Base-by-base conservation (phyloP, 441 rosid genomes). In the Francoa sonchifolia region DNA sequence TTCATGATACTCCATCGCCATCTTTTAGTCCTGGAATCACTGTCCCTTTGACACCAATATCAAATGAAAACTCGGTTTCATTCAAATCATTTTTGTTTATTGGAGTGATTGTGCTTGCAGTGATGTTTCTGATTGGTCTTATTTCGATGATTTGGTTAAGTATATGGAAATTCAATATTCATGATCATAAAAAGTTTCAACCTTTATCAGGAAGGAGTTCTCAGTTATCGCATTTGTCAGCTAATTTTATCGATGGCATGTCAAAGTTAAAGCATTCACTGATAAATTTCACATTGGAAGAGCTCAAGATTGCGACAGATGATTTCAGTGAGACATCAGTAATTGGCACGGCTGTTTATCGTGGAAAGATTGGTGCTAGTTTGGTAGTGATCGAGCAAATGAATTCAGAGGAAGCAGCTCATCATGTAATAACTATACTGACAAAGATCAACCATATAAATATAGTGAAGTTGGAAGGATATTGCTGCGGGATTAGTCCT, bases 191-290 rank as follows among this genome's bases (percentile, higher is more conserved):
- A 25, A 57, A 45, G 35, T 65, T 56, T 17, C 48, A 44, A 28
- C 33, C 52, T 26, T 40, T 52, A 17, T 8, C 66, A 17, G 20
- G 44, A 9, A 52, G 51, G 25, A 56, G 33, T 13, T 44, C 53
- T 7, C 16, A 19, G 11, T 54, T 57, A 33, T 34, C 62, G 22
- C 59, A 55, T 12, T 34, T 59, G 19, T 48, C 63, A 6, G 51
- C 56, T 10, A 57, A 48, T 38, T 55, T 59, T 35, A 62, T 55
- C 13, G 37, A 52, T 31, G 65, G 60, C 13, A 23, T 61, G 42
- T 61, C 58, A 31, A 50, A 66, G 47, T 22, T 61, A 37, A 57
- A 66, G 49, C 47, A 46, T 22, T 49, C 64, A n/a, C 32, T 66
- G 17, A 38, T 31, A 23, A 53, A 23, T 43, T 66, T 39, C 40